phyloP scores from a whole-genome alignment of 2,329 filamentous ascomycete genomes.

The Albophoma yamanashiensis region DNA sequence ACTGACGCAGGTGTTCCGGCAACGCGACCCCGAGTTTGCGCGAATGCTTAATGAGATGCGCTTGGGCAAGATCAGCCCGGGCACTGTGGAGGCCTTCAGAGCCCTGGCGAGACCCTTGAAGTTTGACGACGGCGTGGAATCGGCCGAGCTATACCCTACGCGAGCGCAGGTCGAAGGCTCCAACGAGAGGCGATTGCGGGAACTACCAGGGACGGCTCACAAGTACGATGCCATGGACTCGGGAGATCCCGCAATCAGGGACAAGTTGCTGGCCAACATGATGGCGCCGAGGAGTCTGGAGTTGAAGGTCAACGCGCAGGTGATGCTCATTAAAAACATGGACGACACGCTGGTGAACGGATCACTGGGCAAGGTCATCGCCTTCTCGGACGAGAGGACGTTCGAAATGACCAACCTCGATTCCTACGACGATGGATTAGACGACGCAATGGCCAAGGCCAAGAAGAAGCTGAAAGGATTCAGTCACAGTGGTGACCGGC shows the following conservation, averaged over 20 bases:
- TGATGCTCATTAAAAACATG: constrained; percentile 99
- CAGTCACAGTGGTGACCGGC: constrained; percentile 26
- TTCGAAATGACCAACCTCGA: constrained; percentile 28
- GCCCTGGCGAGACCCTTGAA: constrained; percentile 58
- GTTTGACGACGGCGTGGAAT: constrained; percentile 59
- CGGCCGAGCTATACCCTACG: constrained; percentile 86
- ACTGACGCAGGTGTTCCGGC: constrained; percentile 90
- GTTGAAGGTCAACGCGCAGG: constrained; percentile 85
- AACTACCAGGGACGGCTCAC: constrained; percentile 56
- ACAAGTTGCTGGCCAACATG: constrained; percentile 76
- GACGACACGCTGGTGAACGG: constrained; percentile 92
- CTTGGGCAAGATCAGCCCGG: constrained; percentile 66
- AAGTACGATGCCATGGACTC: constrained; percentile 66
- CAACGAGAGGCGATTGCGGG: constrained; percentile 63
- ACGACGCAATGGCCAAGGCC: constrained; percentile 33
- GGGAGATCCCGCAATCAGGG: constrained; percentile 61
- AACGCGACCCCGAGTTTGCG: constrained; percentile 82
- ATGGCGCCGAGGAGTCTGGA: constrained; percentile 79
- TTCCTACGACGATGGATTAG: constrained; percentile 29
- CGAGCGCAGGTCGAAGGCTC: constrained; percentile 81
- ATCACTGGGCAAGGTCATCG: constrained; percentile 71
- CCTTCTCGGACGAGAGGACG: constrained; percentile 27
- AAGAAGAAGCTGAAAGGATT: constrained; percentile 47
- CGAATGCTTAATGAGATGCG: constrained; percentile 98
- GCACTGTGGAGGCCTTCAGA: constrained; percentile 68